Base-by-base conservation (phyloP, 495 filamentous ascomycete genomes). In the Talaromyces ruber region DNA sequence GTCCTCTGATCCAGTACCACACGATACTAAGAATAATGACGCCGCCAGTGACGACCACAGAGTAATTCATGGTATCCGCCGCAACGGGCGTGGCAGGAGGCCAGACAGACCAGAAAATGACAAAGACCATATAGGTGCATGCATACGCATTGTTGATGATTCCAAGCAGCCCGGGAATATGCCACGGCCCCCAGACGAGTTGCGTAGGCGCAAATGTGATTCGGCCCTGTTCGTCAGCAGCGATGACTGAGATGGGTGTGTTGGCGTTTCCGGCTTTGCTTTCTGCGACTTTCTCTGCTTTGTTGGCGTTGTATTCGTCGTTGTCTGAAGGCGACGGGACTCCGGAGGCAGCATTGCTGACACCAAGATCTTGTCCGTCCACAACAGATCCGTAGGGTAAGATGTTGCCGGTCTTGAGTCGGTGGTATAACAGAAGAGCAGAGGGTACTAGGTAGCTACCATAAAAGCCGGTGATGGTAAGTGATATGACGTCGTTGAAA, bases 11-110 rank as follows among this genome's bases (percentile, higher is more conserved):
- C 6, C 64, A 28, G 62, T 79, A 80, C 64, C 72, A 71, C 16
- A 69, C 59, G 2, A 71, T 62, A 9, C 74, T 72, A 8, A 76
- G 63, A 2, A 73, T 32, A 45, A 81, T 72, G 1, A 78, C 70
- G 1, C 56, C 67, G 2, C 63, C 69, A 61, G 75, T 80, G 7
- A 82, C 76, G 14, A 82, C 69, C 6, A 78, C 70, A 22, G 65
- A 65, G 70, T 73, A 86, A 64, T 86, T 85, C 70, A 85, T 82
- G 26, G 73, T 82, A 5, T 73, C 60, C 8, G 67, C 65, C 1
- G 71, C 72, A 11, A 81, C 71, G 0, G 71, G 71, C 9, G 68
- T 67, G 1, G 68, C 60, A 0, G 63, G 69, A 1, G 79, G 80
- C 64, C 79, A 81, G 56, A 75, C 76, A 51, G 71, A 67, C 71